Evolutionary conservation across 2,329 filamentous ascomycete genomes (phyloP), one percentile per base, ranked within the genome.

Genomic region (Fonsecaea pugnacius): DNA sequence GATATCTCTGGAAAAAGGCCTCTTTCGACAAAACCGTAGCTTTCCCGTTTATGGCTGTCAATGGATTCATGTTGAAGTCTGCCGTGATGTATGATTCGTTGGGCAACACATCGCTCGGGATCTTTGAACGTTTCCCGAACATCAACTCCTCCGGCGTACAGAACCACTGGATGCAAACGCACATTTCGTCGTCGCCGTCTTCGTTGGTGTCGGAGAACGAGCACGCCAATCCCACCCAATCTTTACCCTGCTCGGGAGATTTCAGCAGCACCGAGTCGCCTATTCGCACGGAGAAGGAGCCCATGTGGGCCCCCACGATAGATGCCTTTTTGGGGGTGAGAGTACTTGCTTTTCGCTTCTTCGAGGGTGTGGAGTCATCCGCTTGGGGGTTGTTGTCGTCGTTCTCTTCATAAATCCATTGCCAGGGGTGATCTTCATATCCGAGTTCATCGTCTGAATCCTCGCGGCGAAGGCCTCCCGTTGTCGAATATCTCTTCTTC

Each of bases 131-230:
- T 78, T 91, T 94, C 8, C 67, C 69, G 51, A 64, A 67, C 10
- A 65, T 91, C 78, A 98, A 94, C 72, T 90, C 91, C 72, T 96
- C 91, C 0, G 91, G 92, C 0, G 91, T 92, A 24, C 78, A 78
- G 75, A 99, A 97, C 95, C 95, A 99, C 84, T 97, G 89, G 73
- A 99, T 95, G 67, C 89, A 90, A 61, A 91, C 94, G 30, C 89
- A 87, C 81, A 92, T 97, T 67, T 82, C 80, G 16, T 81, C 75
- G 50, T 90, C 85, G 3, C 87, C 88, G 12, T 90, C 88, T 21
- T 91, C 84, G 52, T 90, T 88, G 35, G 88, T 86, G 52, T 94
- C 88, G 43, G 88, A 75, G 70, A 99, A 96, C 50, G 91, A 88
- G 72, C 89, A 90, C 58, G 97, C 89, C 67, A 99, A 87, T 36